Evolutionary conservation across 2,329 filamentous ascomycete genomes (phyloP), one percentile per base, ranked within the genome.

Genomic region (Ceratocystis cubensis): DNA sequence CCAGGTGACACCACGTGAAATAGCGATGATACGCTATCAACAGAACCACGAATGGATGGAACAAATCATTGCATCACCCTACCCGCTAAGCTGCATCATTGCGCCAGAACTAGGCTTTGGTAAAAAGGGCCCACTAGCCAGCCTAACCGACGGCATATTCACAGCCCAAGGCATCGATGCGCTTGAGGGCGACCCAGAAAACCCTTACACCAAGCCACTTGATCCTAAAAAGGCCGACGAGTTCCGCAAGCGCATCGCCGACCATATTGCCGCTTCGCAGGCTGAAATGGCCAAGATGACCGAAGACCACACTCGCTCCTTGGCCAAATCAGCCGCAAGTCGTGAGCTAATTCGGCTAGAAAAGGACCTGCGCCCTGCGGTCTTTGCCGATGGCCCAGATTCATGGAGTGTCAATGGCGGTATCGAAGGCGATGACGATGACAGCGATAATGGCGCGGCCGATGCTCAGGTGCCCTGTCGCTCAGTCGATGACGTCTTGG

Each of bases 41-140:
- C 91, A 96, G 73, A 95, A 99, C 72, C 93, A 99, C 72, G 91
- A 96, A 75, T 97, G 93, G 94, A 96, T 99, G 90, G 94, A 97
- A 73, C 93, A 99, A 76, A 87, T 99, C 33, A 83, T 97, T 65
- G 90, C 89, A 0, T 97, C 93, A 1, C 91, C 92, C 0, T 96
- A 96, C 73, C 82, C 88, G 28, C 88, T 93, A 69, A 83, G 83
- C 63, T 90, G 95, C 73, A 96, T 99, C 67, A 84, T 87, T 7
- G 91, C 93, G 0, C 85, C 91, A 2, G 92, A 96, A 73, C 83
- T 97, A 44, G 91, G 91, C 0, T 79, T 97, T 8, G 94, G 94
- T 3, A 82, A 88, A 63, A 89, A 87, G 75, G 94, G 94, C 46
- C 88, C 92, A 75, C 80, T 99, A 22, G 86, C 89, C 28, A 81